Evolutionary conservation across 106 monocot species (phyloP), one percentile per base, ranked within the genome.

Genomic region (Allium sativum): DNA sequence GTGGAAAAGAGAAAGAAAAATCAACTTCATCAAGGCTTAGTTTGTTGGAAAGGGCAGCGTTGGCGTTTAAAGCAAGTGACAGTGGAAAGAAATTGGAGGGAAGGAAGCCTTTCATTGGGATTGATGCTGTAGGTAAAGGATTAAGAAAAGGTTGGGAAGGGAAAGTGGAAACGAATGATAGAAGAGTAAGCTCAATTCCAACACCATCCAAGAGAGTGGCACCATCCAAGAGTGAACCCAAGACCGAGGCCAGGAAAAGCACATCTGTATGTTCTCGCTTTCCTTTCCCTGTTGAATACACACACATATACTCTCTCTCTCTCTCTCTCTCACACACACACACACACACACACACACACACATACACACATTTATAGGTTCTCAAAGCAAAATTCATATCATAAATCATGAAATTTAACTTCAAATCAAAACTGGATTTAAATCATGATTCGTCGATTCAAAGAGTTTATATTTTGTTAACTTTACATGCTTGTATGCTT

Each of bases 81-180:
- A 21, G 52, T 54, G 60, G 58, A 10, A 83, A 77, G 72, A 88
- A 75, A 54, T 68, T 72, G 9, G 56, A 68, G 7, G 16, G n/a
- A 65, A 65, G 72, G 11, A 81, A 59, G 45, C 48, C 66, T 22
- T 62, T 60, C 0, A 52, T 62, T 13, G 72, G 68, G 40, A 55
- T 75, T 54, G 77, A 79, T 11, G 53, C 55, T 0, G 79, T 76
- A 6, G 60, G 73, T 4, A 87, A 83, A 61, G 76, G 65, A 61
- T 72, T 82, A 63, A 73, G 87, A 42, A 87, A 74, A 72, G 82
- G 82, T 53, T 87, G 87, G 87, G 82, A 82, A 61, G 87, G 87
- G 21, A 72, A 68, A 53, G 21, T 55, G 6, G 82, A 76, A 62
- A 56, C 52, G 9, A 88, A 76, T 31, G 5, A 31, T 21, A 48